These are phyloP conservation scores for Penicillium sp. DNA, from an alignment of 2,329 filamentous ascomycete genomes.

Conservation along the genomic window DNA sequence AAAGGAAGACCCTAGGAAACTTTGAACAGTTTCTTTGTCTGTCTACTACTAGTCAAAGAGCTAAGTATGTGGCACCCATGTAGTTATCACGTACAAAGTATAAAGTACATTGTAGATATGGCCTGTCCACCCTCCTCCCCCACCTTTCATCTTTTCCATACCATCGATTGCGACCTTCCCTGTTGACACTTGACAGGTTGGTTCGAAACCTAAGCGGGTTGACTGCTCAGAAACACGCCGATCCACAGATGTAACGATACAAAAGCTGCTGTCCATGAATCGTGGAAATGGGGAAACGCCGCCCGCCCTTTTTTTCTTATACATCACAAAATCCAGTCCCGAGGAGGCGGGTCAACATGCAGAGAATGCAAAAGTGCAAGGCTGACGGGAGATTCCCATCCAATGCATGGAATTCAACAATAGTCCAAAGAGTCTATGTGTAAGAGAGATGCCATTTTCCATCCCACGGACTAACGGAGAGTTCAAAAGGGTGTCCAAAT, in stretches of 20 bases:
- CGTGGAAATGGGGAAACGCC: background rate
- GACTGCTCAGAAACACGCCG: constrained; percentile 24
- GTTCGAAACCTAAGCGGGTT: constrained; percentile 16
- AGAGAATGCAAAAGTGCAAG: background rate
- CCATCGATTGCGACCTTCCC: background rate
- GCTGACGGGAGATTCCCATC: background rate
- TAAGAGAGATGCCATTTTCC: constrained; percentile 10
- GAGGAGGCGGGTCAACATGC: background rate
- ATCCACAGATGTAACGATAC: constrained; percentile 1
- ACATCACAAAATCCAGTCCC: constrained; percentile 4
- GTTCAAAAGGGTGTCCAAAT: background rate
- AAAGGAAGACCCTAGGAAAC: background rate
- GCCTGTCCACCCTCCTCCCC: background rate
- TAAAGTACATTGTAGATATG: background rate
- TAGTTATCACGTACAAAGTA: background rate
- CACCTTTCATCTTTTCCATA: background rate
- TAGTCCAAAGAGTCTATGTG: constrained; percentile 22
- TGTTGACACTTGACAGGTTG: background rate
- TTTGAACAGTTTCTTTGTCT: background rate
- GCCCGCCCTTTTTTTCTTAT: constrained; percentile 1
- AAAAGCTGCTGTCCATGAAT: background rate
- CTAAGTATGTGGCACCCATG: background rate
- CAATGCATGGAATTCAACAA: constrained; percentile 10
- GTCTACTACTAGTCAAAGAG: background rate
- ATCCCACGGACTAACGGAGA: background rate